A percentile compares a stretch with the other conserved stretches of the same genome.
phyloP scores from a whole-genome alignment of 2,329 filamentous ascomycete genomes.

The Trichoderma arundinaceum region DNA sequence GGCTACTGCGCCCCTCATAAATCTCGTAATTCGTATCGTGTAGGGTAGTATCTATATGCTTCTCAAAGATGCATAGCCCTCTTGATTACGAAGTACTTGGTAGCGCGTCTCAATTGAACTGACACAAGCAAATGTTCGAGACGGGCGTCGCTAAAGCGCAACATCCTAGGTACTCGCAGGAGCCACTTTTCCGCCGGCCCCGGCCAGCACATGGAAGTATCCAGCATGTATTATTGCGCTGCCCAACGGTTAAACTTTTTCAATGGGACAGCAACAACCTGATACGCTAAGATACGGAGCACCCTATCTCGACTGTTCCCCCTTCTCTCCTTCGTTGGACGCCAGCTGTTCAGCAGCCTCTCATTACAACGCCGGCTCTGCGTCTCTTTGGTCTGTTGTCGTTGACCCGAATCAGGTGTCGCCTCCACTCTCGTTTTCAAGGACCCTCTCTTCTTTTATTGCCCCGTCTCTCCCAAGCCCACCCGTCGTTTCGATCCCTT shows the following conservation, averaged over 20 bases:
- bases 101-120: constrained; percentile 21
- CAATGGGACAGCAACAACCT: constrained; percentile 11
- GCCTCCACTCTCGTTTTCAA: constrained; percentile 29
- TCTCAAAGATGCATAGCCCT: constrained; percentile 9
- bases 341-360: constrained; percentile 16
- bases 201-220: constrained; percentile 4
- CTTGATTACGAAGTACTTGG: not conserved
- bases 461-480: constrained; percentile 7
- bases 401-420: constrained; percentile 9
- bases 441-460: constrained; percentile 1
- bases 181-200: not conserved
- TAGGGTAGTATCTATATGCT: constrained; percentile 18
- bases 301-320: constrained; percentile 27
- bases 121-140: constrained; percentile 13
- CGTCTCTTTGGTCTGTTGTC: constrained; percentile 3
- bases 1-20: no score
- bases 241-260: constrained; percentile 30
- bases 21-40: constrained; percentile 1
- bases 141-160: constrained; percentile 16
- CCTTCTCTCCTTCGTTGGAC: constrained; percentile 24
- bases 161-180: constrained; percentile 10
- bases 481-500: constrained; percentile 2
- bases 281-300: constrained; percentile 26
- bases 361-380: constrained; percentile 19
- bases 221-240: constrained; percentile 6